Evolutionary conservation across 192 early-diverging fungal species (phyloP).

Genomic region (Thamnidium elegans): DNA sequence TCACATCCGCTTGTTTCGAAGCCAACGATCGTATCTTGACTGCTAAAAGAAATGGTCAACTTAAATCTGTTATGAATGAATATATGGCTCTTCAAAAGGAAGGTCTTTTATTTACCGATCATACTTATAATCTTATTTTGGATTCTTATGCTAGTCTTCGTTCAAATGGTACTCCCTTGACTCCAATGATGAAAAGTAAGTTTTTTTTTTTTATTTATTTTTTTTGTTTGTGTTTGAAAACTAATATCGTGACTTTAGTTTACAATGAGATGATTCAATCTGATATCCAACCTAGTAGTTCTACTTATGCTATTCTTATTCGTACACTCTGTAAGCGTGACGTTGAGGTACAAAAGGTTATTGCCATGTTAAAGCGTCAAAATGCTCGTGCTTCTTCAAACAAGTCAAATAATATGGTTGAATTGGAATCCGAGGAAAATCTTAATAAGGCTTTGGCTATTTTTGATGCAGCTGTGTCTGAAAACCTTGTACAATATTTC

Average conservation of each 20-base stretch:
- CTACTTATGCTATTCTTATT: constrained; percentile 30
- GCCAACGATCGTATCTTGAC: constrained; percentile 29
- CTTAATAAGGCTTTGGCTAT: constrained; percentile 31
- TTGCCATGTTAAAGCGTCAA: constrained; percentile 34
- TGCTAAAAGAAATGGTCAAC: constrained; percentile 27
- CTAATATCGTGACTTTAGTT: constrained; percentile 12
- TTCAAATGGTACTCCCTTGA: constrained; percentile 32
- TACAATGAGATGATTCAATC: constrained; percentile 35
- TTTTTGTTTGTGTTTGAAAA: background rate
- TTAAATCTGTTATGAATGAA: constrained; percentile 26
- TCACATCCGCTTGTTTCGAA: constrained; percentile 9
- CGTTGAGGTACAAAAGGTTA: constrained; percentile 38
- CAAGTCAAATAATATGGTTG: constrained; percentile 18
- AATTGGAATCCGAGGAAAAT: constrained; percentile 33
- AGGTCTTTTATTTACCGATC: constrained; percentile 21
- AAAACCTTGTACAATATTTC: constrained; percentile 22
- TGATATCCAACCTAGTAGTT: constrained; percentile 18
- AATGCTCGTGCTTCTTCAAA: constrained; percentile 12
- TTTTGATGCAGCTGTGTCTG: constrained; percentile 26
- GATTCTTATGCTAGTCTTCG: constrained; percentile 31
- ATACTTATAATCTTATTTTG: constrained; percentile 36
- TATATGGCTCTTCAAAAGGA: constrained; percentile 28
- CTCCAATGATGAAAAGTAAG: constrained; percentile 27
- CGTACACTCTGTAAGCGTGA: constrained; percentile 36
- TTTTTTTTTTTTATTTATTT: background rate